phyloP scores from a whole-genome alignment of 1,284 basidiomycete species.

The Gomphus bonarii region DNA sequence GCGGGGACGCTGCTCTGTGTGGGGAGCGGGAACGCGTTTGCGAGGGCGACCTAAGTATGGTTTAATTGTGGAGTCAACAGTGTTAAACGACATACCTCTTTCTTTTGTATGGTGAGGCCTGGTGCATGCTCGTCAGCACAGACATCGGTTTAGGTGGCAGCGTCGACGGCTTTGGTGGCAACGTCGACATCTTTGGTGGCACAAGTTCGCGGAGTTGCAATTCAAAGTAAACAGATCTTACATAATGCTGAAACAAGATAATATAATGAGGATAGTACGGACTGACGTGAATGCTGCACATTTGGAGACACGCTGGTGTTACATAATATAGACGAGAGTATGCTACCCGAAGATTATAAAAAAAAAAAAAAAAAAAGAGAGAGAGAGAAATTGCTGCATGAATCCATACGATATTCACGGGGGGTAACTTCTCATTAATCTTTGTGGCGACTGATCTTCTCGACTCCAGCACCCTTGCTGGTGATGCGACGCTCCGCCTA shows the following conservation, averaged over 20 bases:
- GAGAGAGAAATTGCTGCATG: background rate
- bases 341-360: background rate
- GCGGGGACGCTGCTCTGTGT: slow-evolving; percentile 30
- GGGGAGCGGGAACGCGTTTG: slow-evolving; percentile 31
- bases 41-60: slow-evolving; percentile 6
- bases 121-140: slow-evolving; percentile 30
- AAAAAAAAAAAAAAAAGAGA: background rate
- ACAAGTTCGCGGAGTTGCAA: slow-evolving; percentile 1
- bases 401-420: background rate
- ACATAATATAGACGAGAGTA: background rate
- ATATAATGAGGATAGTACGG: background rate
- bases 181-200: no score
- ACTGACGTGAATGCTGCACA: background rate
- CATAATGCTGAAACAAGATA: background rate
- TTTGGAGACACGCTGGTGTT: background rate
- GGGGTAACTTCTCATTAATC: slow-evolving; percentile 15
- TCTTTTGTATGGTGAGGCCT: slow-evolving; percentile 24
- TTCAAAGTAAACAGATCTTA: background rate
- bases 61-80: slow-evolving; percentile 1
- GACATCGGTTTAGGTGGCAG: slow-evolving; percentile 31
- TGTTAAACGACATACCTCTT: slow-evolving; percentile 42
- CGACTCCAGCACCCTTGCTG: slow-evolving; percentile 51
- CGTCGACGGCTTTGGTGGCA: no score
- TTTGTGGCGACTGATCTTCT: slow-evolving; percentile 59
- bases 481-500: slow-evolving; percentile 29